Percentiles rank a stretch among this genome's conserved stretches.
Evolutionary conservation across 2,329 filamentous ascomycete species (phyloP).

Genomic region (Magnaporthiopsis rhizophila): DNA sequence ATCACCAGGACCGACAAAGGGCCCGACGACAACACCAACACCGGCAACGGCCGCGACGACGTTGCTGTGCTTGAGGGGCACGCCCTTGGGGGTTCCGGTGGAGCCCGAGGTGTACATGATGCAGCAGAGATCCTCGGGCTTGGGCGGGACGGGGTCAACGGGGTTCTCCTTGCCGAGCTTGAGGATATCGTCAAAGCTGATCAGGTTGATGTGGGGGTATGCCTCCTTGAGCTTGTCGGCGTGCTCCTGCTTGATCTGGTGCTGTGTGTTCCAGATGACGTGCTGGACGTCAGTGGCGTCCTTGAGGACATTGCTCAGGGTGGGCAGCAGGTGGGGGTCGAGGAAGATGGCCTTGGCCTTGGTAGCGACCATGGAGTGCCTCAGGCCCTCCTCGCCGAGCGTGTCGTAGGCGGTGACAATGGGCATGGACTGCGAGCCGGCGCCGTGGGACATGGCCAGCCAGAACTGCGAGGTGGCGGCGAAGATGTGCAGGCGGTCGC

Average conservation of each 20-base stretch:
- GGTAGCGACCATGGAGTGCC: conserved; percentile 67
- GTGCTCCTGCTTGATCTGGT: conserved; percentile 41
- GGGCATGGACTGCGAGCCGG: conserved; percentile 67
- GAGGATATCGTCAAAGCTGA: conserved; percentile 43
- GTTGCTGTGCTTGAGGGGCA: conserved; percentile 65
- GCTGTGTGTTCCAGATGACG: conserved; percentile 48
- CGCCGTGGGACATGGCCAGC: conserved; percentile 42
- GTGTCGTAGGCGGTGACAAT: conserved; percentile 83
- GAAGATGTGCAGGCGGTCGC: conserved; percentile 71
- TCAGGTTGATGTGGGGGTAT: conserved; percentile 37
- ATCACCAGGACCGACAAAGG: conserved; percentile 71
- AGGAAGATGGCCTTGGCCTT: conserved; percentile 64
- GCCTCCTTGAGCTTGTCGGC: conserved; percentile 41
- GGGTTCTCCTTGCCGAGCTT: conserved; percentile 53
- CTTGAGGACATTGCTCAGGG: conserved; percentile 44
- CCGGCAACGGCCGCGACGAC: conserved; percentile 72
- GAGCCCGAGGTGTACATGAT: conserved; percentile 69
- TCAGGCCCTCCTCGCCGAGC: conserved; percentile 66
- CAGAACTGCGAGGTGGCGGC: conserved; percentile 59
- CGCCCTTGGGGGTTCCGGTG: conserved; percentile 76
- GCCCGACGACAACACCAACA: conserved; percentile 67
- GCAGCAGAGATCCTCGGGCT: conserved; percentile 69
- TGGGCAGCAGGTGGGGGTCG: conserved; percentile 62
- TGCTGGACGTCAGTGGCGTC: conserved; percentile 40
- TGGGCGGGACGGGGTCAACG: conserved; percentile 60